Conservation (phyloP, 805 yeast species). For the Spathaspora boniae region DNA sequence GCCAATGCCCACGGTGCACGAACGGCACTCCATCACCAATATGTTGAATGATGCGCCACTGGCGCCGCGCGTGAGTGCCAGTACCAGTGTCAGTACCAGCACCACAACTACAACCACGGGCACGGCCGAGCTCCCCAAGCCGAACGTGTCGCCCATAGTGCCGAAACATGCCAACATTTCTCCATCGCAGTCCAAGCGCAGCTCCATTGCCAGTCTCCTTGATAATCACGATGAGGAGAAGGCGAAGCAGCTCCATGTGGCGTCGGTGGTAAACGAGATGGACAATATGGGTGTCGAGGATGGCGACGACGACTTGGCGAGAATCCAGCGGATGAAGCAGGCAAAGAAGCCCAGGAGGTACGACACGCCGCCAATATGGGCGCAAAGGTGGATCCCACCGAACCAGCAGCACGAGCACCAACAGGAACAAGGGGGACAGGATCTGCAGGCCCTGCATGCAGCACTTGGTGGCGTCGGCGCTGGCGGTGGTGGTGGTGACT, state of each 20-base stretch:
- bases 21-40: slow-evolving; percentile 28
- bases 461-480: too few species aligned
- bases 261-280: too few species aligned
- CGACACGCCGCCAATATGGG: slow-evolving; percentile 75
- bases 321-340: slow-evolving; percentile 19
- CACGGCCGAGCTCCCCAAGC: too few species aligned
- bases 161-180: not conserved
- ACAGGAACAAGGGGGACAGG: too few species aligned
- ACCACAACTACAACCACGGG: slow-evolving; percentile 2
- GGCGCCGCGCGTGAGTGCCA: not conserved
- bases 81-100: slow-evolving; percentile 4
- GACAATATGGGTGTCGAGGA: too few species aligned
- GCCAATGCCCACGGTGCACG: slow-evolving; percentile 13
- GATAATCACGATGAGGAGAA: slow-evolving; percentile 45
- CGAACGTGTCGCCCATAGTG: slow-evolving; percentile 2
- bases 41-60: slow-evolving; percentile 21
- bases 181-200: slow-evolving; percentile 12
- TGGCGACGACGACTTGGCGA: slow-evolving; percentile 26
- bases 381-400: slow-evolving; percentile 63
- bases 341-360: slow-evolving; percentile 58
- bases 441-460: too few species aligned
- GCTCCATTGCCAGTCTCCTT: slow-evolving; percentile 26
- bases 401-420: slow-evolving; percentile 2
- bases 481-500: too few species aligned
- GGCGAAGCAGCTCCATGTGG: too few species aligned